Percentiles rank a stretch among this genome's conserved stretches.
Evolutionary conservation across 2,329 filamentous ascomycete genomes (phyloP).

Genomic region (Pseudogymnoascus sp.): DNA sequence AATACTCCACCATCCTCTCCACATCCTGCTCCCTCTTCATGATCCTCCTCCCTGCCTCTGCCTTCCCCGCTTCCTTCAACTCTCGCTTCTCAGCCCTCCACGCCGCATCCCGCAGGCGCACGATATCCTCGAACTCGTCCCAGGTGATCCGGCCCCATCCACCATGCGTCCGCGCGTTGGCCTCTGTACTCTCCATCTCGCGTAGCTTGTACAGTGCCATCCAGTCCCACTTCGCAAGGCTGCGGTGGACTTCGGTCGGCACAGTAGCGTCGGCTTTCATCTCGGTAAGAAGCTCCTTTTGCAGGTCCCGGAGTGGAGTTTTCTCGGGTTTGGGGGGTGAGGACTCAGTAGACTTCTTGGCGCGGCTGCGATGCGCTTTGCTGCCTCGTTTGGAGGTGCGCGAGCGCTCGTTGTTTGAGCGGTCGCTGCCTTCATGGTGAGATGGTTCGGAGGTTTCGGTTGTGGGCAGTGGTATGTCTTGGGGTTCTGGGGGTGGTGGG

Average conservation of each 20-base stretch:
- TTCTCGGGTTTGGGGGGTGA: neutral
- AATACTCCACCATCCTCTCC: constrained; percentile 63
- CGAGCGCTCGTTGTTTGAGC: constrained; percentile 17
- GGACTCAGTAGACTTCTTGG: constrained; percentile 18
- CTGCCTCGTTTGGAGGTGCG: constrained; percentile 8
- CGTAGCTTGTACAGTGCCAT: constrained; percentile 2
- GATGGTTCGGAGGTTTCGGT: constrained; percentile 11
- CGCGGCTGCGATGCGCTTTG: neutral
- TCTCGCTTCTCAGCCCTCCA: constrained; percentile 16
- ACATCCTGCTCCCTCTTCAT: constrained; percentile 38
- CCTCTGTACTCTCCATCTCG: neutral
- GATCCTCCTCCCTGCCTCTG: constrained; percentile 46
- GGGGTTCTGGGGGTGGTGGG: constrained; percentile 18
- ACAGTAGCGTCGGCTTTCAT: neutral
- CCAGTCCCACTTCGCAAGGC: neutral
- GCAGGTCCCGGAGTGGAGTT: neutral
- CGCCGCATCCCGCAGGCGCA: neutral
- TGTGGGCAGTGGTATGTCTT: constrained; percentile 13
- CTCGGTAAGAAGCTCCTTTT: neutral
- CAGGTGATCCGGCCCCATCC: neutral
- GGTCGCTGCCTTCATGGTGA: constrained; percentile 19
- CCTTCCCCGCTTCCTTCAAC: constrained; percentile 57
- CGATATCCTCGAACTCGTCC: neutral
- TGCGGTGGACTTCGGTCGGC: neutral
- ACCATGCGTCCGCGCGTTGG: neutral